Conservation (phyloP, 2,329 filamentous ascomycete species). For the Aspergillus sp. region DNA sequence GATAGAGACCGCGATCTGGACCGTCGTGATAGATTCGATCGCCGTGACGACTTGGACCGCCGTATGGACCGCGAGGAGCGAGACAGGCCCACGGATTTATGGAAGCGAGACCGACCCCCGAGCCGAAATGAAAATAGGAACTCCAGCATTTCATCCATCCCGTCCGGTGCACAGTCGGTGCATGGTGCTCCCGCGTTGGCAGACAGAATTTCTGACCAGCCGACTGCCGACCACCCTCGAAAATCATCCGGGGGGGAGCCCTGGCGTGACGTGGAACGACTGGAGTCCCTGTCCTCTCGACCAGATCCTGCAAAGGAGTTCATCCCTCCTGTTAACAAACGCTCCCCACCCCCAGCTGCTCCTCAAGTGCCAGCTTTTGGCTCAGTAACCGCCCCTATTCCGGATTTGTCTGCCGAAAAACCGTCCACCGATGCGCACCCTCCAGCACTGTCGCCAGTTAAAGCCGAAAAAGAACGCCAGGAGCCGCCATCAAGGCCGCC, state of each 20-base stretch:
- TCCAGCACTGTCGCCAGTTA: constrained; percentile 4
- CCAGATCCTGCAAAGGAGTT: constrained; percentile 30
- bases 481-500: constrained; percentile 20
- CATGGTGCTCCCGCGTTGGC: constrained; percentile 14
- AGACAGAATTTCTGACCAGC: constrained; percentile 28
- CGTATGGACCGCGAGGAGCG: constrained; percentile 31
- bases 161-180: constrained; percentile 14
- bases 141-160: constrained; percentile 24
- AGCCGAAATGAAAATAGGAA: constrained; percentile 32
- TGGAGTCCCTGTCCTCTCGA: constrained; percentile 25
- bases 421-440: constrained; percentile 15
- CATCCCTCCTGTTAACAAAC: constrained; percentile 23
- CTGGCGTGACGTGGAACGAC: constrained; percentile 33
- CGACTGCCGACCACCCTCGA: constrained; percentile 23
- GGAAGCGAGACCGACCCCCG: constrained; percentile 43
- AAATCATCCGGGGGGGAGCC: constrained; percentile 27
- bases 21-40: constrained; percentile 30
- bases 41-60: constrained; percentile 32
- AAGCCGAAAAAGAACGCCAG: constrained; percentile 25
- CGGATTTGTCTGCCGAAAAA: constrained; percentile 22
- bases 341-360: constrained; percentile 39
- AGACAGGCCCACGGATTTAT: constrained; percentile 33
- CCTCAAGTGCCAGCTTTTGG: constrained; percentile 47
- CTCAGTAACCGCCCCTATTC: constrained; percentile 33
- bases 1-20: constrained; percentile 33